Conservation (phyloP, 2,329 filamentous ascomycete genomes). For the Cladosporium velox region DNA sequence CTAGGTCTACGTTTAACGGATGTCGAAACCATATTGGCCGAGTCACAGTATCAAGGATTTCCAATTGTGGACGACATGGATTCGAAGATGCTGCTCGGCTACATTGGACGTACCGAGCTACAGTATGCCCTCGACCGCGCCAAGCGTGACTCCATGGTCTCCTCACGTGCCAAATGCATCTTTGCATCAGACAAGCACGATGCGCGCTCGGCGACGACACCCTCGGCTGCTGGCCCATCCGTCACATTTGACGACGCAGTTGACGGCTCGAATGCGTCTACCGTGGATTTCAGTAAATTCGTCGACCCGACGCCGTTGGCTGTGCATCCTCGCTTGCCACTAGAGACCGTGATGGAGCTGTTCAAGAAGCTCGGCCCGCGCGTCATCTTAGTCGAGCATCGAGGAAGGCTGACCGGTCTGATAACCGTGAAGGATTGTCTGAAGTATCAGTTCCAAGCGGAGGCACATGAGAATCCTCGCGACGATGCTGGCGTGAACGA, state of each 20-base stretch:
- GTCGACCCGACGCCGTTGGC: slow-evolving; percentile 87
- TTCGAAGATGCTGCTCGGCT: slow-evolving; percentile 76
- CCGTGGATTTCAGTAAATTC: slow-evolving; percentile 80
- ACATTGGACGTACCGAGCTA: slow-evolving; percentile 89
- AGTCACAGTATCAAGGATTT: slow-evolving; percentile 88
- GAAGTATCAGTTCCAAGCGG: slow-evolving; percentile 95
- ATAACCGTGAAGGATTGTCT: slow-evolving; percentile 97
- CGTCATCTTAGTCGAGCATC: slow-evolving; percentile 89
- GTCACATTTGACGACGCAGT: slow-evolving; percentile 62
- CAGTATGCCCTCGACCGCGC: slow-evolving; percentile 85
- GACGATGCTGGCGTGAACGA: slow-evolving; percentile 58
- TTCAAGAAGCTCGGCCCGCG: slow-evolving; percentile 97
- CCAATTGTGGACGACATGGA: slow-evolving; percentile 78
- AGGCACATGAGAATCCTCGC: slow-evolving; percentile 75
- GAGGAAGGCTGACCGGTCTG: slow-evolving; percentile 77
- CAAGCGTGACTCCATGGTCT: slow-evolving; percentile 67
- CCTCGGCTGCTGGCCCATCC: slow-evolving; percentile 37
- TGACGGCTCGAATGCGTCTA: slow-evolving; percentile 57
- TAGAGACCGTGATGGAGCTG: slow-evolving; percentile 97
- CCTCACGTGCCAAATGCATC: slow-evolving; percentile 68
- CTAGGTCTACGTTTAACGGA: slow-evolving; percentile 73
- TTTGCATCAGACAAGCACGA: slow-evolving; percentile 59
- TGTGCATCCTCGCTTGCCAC: slow-evolving; percentile 83
- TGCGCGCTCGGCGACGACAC: slow-evolving; percentile 33
- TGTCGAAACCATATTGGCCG: slow-evolving; percentile 72